Evolutionary conservation across 176 grass and related monocot genomes (phyloP).

Genomic region (Elymus sibiricus): DNA sequence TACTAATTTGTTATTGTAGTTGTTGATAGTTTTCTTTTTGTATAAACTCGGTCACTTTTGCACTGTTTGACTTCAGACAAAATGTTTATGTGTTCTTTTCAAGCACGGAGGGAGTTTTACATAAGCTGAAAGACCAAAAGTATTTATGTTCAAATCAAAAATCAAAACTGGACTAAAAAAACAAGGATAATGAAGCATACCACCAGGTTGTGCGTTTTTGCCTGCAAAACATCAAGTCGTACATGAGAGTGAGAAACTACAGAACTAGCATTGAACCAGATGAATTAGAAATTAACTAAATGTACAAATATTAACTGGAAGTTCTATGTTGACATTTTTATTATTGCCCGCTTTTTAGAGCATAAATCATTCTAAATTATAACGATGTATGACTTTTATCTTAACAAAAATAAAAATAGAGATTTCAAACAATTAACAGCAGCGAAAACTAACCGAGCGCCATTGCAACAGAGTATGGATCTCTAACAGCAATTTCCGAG

Average conservation of each 20-base stretch:
- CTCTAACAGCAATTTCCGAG: conserved; percentile 86
- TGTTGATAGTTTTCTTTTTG: neutral
- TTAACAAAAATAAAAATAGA: conserved; percentile 16
- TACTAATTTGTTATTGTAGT: neutral
- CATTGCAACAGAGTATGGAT: conserved; percentile 98
- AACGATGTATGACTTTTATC: neutral
- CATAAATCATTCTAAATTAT: conserved; percentile 14
- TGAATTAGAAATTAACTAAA: neutral
- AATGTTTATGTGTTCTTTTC: neutral
- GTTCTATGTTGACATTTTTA: neutral
- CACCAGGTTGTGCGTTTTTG: conserved; percentile 71
- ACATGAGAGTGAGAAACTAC: conserved; percentile 29
- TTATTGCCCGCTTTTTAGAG: neutral
- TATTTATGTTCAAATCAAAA: conserved; percentile 14
- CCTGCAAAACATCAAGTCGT: conserved; percentile 61
- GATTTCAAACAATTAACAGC: neutral
- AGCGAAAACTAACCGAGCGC: conserved; percentile 71
- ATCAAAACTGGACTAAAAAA: conserved; percentile 7
- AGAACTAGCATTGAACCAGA: conserved; percentile 14
- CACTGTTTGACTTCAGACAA: neutral
- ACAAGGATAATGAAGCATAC: conserved; percentile 45
- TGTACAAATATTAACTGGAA: conserved; percentile 11
- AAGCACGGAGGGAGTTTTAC: neutral
- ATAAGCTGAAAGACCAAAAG: neutral
- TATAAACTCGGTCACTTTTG: neutral